Conservation (phyloP, 495 filamentous ascomycete species). For the Penicillium longicatenatum region DNA sequence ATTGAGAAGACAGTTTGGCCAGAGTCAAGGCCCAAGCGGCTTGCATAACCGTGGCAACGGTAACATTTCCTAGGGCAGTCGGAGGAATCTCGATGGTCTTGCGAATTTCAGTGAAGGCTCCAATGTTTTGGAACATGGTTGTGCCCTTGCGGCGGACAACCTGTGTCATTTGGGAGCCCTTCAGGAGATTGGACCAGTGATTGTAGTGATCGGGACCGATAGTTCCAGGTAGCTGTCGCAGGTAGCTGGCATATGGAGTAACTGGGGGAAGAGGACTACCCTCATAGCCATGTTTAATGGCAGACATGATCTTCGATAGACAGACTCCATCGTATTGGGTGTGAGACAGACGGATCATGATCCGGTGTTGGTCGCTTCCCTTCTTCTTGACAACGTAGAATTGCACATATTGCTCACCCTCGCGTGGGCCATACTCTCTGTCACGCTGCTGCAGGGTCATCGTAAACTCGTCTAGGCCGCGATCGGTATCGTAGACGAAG, state of each 20-base stretch:
- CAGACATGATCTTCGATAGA: constrained; percentile 60
- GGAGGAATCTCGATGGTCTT: constrained; percentile 44
- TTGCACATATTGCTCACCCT: constrained; percentile 65
- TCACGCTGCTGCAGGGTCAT: constrained; percentile 49
- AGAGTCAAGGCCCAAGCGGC: constrained; percentile 58
- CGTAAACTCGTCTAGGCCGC: constrained; percentile 52
- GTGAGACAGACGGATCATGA: constrained; percentile 69
- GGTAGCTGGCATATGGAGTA: constrained; percentile 61
- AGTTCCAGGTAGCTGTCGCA: constrained; percentile 48
- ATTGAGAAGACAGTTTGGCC: constrained; percentile 49
- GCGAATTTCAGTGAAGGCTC: constrained; percentile 39
- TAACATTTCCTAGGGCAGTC: constrained; percentile 49
- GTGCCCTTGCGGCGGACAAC: constrained; percentile 41
- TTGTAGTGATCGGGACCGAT: constrained; percentile 57
- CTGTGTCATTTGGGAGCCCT: constrained; percentile 49
- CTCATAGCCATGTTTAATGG: constrained; percentile 55
- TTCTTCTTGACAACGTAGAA: constrained; percentile 60
- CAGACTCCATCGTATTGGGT: constrained; percentile 76
- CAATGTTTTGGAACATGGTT: constrained; percentile 41
- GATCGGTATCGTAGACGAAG: constrained; percentile 55
- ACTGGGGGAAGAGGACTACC: constrained; percentile 45
- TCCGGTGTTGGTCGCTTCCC: constrained; percentile 51
- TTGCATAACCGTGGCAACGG: constrained; percentile 57
- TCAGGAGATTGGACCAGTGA: constrained; percentile 46
- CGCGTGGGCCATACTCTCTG: constrained; percentile 51